Evolutionary conservation across 2,329 filamentous ascomycete species (phyloP), one percentile per base, ranked within the genome.

Genomic region (Fusarium nanum): DNA sequence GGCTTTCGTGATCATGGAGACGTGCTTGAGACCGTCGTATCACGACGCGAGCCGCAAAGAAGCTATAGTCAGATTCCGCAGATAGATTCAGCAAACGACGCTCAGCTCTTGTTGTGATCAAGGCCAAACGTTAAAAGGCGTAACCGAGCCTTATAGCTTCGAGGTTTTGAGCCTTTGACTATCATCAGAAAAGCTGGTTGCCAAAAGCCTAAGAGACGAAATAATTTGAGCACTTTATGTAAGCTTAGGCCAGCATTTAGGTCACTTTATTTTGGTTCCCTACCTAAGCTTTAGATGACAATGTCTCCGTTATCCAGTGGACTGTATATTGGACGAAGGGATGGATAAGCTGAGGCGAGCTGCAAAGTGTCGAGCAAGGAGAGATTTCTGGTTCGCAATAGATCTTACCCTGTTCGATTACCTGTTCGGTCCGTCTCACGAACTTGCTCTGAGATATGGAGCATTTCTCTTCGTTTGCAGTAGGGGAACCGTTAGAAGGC

Each of bases 351-450:
- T 41, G 27, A 37, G 44, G 27, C 13, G n/a, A 8, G 40, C 11
- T 18, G 11, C 6, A n/a, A 41, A 14, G 6, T 25, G 22, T 52
- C 30, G 7, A 46, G 53, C 25, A 22, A 40, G 11, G 32, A 25
- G 25, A 53, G n/a, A 16, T 20, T 20, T 13, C 34, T 13, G 20
- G 18, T 16, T 13, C 18, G 40, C 30, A 40, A 40, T 37, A n/a
- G 34, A 25, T 7, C 9, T 23, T 13, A 16, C 18, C 18, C 28
- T 5, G 8, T 23, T 22, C 13, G 22, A 47, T n/a, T 23, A 44
- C 22, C 20, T 49, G 45, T 37, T 70, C 67, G 67, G 67, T 14
- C 67, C 57, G 62, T 40, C 42, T 53, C 9, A 27, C 27, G 4
- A 30, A 20, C 23, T 22, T 46, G 27, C 32, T 52, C 23, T 40